phyloP scores from a whole-genome alignment of 2,329 filamentous ascomycete species.

The Aspergillus sp. region DNA sequence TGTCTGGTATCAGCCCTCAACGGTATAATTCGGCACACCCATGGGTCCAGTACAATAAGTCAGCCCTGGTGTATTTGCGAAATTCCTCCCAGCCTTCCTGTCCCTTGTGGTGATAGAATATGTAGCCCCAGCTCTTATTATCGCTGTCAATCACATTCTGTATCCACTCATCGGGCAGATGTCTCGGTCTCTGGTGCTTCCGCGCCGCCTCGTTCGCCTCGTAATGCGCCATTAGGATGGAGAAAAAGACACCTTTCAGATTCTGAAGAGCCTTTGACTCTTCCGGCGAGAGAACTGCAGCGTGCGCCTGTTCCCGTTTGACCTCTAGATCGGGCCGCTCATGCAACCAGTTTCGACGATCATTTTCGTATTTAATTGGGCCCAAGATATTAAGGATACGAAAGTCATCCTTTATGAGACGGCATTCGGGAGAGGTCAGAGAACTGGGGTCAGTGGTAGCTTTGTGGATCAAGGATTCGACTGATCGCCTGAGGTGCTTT shows the following conservation, averaged over 20 bases:
- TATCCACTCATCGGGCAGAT: slow-evolving; percentile 1
- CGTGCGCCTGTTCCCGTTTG: background rate
- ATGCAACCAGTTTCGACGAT: background rate
- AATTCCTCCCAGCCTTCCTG: slow-evolving; percentile 4
- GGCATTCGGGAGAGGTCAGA: background rate
- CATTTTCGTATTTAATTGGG: background rate
- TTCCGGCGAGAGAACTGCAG: background rate
- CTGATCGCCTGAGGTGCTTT: background rate
- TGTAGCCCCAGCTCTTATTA: slow-evolving; percentile 5
- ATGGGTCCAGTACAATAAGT: no score
- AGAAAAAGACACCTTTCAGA: background rate
- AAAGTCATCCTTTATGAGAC: background rate
- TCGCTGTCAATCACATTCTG: slow-evolving; percentile 4
- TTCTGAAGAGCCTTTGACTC: background rate
- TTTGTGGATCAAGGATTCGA: background rate
- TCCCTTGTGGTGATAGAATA: slow-evolving; percentile 1
- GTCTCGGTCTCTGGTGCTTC: background rate
- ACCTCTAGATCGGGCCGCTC: background rate
- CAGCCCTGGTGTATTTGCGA: background rate
- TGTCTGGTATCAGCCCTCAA: no score
- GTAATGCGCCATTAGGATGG: background rate
- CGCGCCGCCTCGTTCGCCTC: background rate
- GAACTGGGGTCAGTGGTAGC: background rate
- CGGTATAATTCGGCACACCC: no score
- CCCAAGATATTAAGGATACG: background rate